Evolutionary conservation across 805 yeast genomes (phyloP).

Genomic region (Metschnikowia cubensis): DNA sequence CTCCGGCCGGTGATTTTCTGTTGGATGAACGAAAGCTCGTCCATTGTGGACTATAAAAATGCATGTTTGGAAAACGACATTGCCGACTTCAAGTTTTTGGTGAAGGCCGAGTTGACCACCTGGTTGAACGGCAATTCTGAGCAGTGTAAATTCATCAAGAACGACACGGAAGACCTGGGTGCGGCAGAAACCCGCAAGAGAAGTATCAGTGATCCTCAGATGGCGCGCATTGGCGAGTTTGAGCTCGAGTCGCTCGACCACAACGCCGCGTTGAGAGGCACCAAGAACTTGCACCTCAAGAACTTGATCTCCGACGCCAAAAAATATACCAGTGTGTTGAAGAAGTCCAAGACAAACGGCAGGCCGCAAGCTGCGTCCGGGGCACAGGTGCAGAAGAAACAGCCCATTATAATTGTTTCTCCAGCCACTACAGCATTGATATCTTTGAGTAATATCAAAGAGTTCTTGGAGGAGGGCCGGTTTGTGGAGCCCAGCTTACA

Average conservation of each 20-base stretch:
- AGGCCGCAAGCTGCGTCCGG: constrained; percentile 6
- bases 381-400: constrained; percentile 25
- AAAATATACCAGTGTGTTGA: constrained; percentile 50
- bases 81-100: constrained; percentile 73
- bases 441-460: constrained; percentile 38
- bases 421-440: constrained; percentile 43
- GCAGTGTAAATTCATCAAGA: constrained; percentile 51
- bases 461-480: constrained; percentile 62
- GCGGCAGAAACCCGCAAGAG: constrained; percentile 11
- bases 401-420: constrained; percentile 42
- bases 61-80: constrained; percentile 63
- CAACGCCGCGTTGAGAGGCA: constrained; percentile 60
- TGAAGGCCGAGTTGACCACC: constrained; percentile 76
- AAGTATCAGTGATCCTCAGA: constrained; percentile 41
- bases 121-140: constrained; percentile 74
- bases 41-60: constrained; percentile 77
- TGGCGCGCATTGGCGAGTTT: constrained; percentile 42
- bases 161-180: constrained; percentile 9
- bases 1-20: constrained; percentile 67
- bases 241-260: constrained; percentile 56
- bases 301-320: constrained; percentile 65
- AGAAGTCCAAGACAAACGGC: constrained; percentile 21
- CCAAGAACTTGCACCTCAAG: constrained; percentile 63
- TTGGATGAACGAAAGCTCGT: constrained; percentile 69
- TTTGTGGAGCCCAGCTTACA: constrained; percentile 51